Percentiles rank a stretch among this genome's conserved stretches.
phyloP scores from a whole-genome alignment of 768 basidiomycete genomes.

The Boletus tomentosulus region DNA sequence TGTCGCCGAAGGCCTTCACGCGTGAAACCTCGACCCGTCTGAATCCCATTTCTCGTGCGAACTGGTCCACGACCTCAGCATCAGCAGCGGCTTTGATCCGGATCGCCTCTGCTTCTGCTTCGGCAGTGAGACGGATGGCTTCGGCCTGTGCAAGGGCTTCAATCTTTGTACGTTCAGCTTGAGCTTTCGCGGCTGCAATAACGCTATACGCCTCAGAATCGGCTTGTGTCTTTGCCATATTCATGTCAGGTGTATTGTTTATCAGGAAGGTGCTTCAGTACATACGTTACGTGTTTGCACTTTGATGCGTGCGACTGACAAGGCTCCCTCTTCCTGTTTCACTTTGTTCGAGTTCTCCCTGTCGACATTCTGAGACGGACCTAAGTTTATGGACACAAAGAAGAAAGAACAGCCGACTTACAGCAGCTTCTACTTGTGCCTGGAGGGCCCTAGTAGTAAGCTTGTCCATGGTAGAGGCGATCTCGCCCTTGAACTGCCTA shows the following conservation, averaged over 20 bases:
- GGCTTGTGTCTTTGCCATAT: conserved; percentile 48
- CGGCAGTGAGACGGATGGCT: conserved; percentile 68
- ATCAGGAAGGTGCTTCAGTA: not conserved
- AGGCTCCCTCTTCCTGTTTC: conserved; percentile 78
- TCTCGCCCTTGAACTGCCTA: conserved; percentile 85
- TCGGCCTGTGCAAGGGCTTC: conserved; percentile 76
- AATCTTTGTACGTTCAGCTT: conserved; percentile 60
- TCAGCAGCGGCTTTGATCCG: conserved; percentile 65
- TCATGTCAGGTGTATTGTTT: conserved; percentile 6
- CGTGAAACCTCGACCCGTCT: conserved; percentile 60
- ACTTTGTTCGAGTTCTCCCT: conserved; percentile 85
- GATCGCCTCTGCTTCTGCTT: conserved; percentile 70
- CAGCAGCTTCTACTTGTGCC: conserved; percentile 84
- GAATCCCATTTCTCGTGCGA: conserved; percentile 75
- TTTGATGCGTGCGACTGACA: conserved; percentile 74
- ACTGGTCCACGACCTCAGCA: conserved; percentile 52
- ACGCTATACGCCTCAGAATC: conserved; percentile 74
- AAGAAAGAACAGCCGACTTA: conserved; percentile 30
- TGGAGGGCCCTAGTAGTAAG: conserved; percentile 79
- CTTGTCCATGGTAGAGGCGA: conserved; percentile 81
- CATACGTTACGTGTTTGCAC: conserved; percentile 54
- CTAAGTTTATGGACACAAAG: not conserved
- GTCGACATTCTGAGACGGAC: conserved; percentile 61
- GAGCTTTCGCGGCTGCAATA: conserved; percentile 70
- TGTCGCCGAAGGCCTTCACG: conserved; percentile 63